phyloP scores from a whole-genome alignment of 1,284 basidiomycete genomes.

The Pseudozyma sp. region DNA sequence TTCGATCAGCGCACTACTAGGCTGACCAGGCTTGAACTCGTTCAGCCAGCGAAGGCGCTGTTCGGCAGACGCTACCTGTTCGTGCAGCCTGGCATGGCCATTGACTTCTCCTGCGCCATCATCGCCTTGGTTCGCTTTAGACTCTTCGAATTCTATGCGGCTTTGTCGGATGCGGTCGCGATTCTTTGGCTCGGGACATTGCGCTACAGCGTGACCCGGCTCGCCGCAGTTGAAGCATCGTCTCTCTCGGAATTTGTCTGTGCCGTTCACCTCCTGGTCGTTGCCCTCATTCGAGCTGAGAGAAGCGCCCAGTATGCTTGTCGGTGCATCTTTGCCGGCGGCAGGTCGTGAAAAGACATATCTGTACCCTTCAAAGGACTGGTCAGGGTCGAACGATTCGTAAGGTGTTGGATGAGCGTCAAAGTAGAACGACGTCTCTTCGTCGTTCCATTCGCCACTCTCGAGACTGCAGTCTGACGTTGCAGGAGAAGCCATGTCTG shows the following conservation, averaged over 20 bases:
- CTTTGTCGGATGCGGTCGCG: slow-evolving; percentile 27
- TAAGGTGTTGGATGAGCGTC: slow-evolving; percentile 30
- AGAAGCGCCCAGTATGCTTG: not conserved
- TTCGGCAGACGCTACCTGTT: slow-evolving; percentile 24
- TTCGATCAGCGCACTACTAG: slow-evolving; percentile 12
- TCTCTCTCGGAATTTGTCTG: not conserved
- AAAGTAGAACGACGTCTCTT: slow-evolving; percentile 28
- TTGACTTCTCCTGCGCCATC: slow-evolving; percentile 13
- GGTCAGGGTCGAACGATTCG: slow-evolving; percentile 35
- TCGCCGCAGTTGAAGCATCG: slow-evolving; percentile 39
- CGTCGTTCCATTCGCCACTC: slow-evolving; percentile 33
- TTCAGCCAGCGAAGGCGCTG: slow-evolving; percentile 25
- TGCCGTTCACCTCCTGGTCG: not conserved
- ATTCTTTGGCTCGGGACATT: slow-evolving; percentile 20
- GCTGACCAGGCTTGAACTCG: slow-evolving; percentile 24
- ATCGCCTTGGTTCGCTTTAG: slow-evolving; percentile 12
- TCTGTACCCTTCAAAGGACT: slow-evolving; percentile 34
- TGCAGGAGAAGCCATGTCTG: slow-evolving; percentile 19
- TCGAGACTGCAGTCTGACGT: slow-evolving; percentile 23
- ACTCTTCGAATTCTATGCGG: slow-evolving; percentile 19
- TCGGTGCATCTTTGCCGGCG: not conserved
- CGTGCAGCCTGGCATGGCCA: slow-evolving; percentile 25
- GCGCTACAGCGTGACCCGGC: slow-evolving; percentile 14
- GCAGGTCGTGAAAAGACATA: slow-evolving; percentile 18
- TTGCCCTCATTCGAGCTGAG: not conserved